Evolutionary conservation across 2,329 filamentous ascomycete species (phyloP).

Genomic region (Ophiostoma piceae): DNA sequence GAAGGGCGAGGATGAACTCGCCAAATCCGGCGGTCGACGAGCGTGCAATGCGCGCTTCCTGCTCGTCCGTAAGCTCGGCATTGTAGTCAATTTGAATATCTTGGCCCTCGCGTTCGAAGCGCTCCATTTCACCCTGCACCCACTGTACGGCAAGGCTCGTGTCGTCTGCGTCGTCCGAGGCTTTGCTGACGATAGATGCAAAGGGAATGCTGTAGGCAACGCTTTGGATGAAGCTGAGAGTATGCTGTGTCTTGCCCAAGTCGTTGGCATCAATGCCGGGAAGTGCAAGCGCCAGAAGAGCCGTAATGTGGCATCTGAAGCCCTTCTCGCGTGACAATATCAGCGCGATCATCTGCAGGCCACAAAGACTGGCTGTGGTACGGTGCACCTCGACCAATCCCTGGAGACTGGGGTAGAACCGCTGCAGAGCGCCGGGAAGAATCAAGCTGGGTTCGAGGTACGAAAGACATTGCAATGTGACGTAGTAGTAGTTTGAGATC

Average conservation of each 20-base stretch:
- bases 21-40: constrained; percentile 92
- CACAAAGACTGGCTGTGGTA: constrained; percentile 87
- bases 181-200: constrained; percentile 60
- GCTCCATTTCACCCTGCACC: constrained; percentile 90
- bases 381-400: constrained; percentile 95
- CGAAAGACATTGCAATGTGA: constrained; percentile 80
- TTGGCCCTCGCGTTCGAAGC: constrained; percentile 83
- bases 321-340: constrained; percentile 90
- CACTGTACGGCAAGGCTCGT: constrained; percentile 80
- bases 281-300: constrained; percentile 82
- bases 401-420: constrained; percentile 95
- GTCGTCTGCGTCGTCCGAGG: constrained; percentile 63
- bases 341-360: constrained; percentile 85
- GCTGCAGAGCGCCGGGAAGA: constrained; percentile 84
- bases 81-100: constrained; percentile 82
- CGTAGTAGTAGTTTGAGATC: constrained; percentile 85
- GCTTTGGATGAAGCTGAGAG: constrained; percentile 88
- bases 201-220: constrained; percentile 96
- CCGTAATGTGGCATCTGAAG: constrained; percentile 94
- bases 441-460: constrained; percentile 89
- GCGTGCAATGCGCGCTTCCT: constrained; percentile 80
- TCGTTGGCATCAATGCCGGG: constrained; percentile 98
- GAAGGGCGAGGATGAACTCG: constrained; percentile 83
- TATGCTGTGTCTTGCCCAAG: constrained; percentile 91
- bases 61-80: constrained; percentile 72